Base-by-base conservation (phyloP, 352 stramenopile genomes). In the Pythium dissimile region DNA sequence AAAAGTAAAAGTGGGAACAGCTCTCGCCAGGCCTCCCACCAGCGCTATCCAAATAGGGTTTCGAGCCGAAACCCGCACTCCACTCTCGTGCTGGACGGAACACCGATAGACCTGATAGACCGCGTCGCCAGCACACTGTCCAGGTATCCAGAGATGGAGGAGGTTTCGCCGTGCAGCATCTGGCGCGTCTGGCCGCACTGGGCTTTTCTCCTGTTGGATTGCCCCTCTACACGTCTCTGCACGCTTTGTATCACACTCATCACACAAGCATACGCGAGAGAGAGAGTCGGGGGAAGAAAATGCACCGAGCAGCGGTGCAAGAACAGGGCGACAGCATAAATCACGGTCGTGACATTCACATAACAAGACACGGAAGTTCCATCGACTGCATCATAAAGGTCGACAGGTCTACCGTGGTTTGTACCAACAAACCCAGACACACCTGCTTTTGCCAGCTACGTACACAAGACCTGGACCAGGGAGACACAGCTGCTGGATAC, bases 1-100 rank as follows among this genome's bases (percentile, higher is more conserved):
- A 64, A 66, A 66, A 66, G 58, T 66, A 66, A 57, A 66, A 66
- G 58, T 66, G 51, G 49, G 49, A 41, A 41, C 7, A 41, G 34
- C 34, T 8, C 34, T 8, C 34, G 7, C 20, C n/a, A n/a, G n/a
- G n/a, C n/a, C n/a, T n/a, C n/a, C n/a, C n/a, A n/a, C n/a, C n/a
- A n/a, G n/a, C n/a, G n/a, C n/a, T n/a, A n/a, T n/a, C n/a, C n/a
- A n/a, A n/a, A n/a, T n/a, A n/a, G n/a, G n/a, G n/a, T n/a, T n/a
- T n/a, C n/a, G n/a, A n/a, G n/a, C n/a, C n/a, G n/a, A n/a, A n/a
- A n/a, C n/a, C n/a, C n/a, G n/a, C n/a, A n/a, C n/a, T n/a, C n/a
- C n/a, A n/a, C n/a, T n/a, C n/a, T n/a, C n/a, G n/a, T n/a, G n/a
- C n/a, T n/a, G n/a, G n/a, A n/a, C n/a, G n/a, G n/a, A n/a, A n/a